Evolutionary conservation across 1,284 basidiomycete genomes (phyloP).

Genomic region (Coniferiporia weirii): DNA sequence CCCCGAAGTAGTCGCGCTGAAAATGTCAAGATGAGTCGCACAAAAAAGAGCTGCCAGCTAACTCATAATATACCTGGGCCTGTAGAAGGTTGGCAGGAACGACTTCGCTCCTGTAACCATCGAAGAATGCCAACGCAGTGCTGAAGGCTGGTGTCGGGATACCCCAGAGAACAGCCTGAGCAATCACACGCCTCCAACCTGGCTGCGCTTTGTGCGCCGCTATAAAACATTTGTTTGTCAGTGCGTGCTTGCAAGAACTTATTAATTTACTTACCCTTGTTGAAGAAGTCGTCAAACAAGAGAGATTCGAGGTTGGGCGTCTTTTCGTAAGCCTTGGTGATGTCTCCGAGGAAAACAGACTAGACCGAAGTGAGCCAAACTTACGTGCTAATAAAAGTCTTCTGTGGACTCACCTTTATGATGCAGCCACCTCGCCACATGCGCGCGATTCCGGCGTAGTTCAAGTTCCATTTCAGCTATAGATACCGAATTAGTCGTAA

Average conservation of each 20-base stretch:
- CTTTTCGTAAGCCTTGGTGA: constrained; percentile 90
- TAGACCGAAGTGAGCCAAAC: constrained; percentile 21
- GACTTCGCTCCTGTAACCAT: constrained; percentile 91
- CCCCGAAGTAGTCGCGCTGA: constrained; percentile 89
- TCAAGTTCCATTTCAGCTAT: constrained; percentile 75
- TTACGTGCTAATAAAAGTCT: not conserved
- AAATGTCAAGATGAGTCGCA: constrained; percentile 27
- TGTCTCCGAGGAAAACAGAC: constrained; percentile 93
- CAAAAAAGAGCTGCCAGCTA: not conserved
- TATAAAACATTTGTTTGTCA: constrained; percentile 24
- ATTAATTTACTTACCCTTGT: constrained; percentile 55
- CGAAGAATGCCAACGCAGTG: constrained; percentile 98
- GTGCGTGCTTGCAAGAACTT: not conserved
- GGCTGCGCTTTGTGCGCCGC: constrained; percentile 93
- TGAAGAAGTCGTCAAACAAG: constrained; percentile 98
- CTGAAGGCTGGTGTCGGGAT: constrained; percentile 95
- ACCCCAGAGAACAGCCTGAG: constrained; percentile 96
- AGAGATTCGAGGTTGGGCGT: constrained; percentile 86
- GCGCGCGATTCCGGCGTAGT: constrained; percentile 94
- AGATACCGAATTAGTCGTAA: constrained; percentile 22
- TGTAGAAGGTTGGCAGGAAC: constrained; percentile 95
- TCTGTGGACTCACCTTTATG: constrained; percentile 65
- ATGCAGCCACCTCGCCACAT: constrained; percentile 99
- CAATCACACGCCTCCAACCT: constrained; percentile 96
- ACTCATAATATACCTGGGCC: constrained; percentile 59